phyloP scores from a whole-genome alignment of 345 rosid species.

The Hirschfeldia incana region DNA sequence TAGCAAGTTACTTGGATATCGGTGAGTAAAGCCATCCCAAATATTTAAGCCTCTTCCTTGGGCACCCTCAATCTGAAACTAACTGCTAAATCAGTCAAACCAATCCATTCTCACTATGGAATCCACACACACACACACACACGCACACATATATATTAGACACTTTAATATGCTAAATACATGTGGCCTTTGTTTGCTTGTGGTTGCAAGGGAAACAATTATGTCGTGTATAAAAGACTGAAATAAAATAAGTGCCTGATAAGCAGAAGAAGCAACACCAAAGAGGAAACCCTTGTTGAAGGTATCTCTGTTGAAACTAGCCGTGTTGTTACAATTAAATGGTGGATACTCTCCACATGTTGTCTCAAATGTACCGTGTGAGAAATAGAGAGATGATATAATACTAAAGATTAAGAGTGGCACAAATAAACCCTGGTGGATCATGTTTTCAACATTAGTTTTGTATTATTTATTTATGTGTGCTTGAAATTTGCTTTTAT shows the following conservation, averaged over 20 bases:
- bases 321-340: conserved; percentile 1
- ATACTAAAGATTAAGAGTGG: not conserved
- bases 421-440: not conserved
- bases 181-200: not conserved
- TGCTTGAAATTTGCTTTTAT: too few relatives aligned
- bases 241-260: conserved; percentile 22
- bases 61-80: conserved; percentile 36
- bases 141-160: not conserved
- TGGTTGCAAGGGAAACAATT: not conserved
- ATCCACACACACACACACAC: not conserved
- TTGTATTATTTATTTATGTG: too few relatives aligned
- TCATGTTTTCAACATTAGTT: too few relatives aligned
- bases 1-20: conserved; percentile 29
- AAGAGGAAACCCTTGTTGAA: conserved; percentile 20
- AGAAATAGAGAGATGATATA: not conserved
- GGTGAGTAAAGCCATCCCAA: conserved; percentile 34
- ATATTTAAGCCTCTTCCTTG: conserved; percentile 42
- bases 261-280: conserved; percentile 38
- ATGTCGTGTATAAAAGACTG: not conserved
- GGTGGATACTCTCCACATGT: conserved; percentile 3
- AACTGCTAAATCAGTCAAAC: not conserved
- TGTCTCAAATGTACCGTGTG: not conserved
- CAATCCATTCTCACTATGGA: not conserved
- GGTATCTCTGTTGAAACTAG: conserved; percentile 4
- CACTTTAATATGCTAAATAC: not conserved